Percentiles rank a stretch among this genome's conserved stretches.
Conservation (phyloP, 148 eudicot species). For the Camellia lanceoleosa region DNA sequence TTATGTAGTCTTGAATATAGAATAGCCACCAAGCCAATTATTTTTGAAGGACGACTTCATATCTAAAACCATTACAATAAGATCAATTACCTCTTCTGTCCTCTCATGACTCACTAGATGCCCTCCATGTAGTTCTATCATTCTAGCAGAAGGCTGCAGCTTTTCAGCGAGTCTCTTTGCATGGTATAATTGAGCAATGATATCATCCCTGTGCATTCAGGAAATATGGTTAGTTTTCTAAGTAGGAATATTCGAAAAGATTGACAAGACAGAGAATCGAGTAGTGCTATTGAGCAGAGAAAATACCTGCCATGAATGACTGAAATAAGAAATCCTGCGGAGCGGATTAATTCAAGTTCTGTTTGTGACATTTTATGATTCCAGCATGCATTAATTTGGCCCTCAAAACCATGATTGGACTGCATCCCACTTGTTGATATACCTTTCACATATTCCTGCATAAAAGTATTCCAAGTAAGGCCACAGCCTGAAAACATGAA, state of each 20-base stretch:
- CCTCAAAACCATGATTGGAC: constrained; percentile 82
- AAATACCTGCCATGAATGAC: constrained; percentile 94
- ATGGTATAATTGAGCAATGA: constrained; percentile 81
- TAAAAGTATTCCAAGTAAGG: constrained; percentile 9
- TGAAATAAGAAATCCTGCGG: constrained; percentile 69
- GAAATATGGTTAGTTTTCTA: constrained; percentile 5
- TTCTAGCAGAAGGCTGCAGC: constrained; percentile 72
- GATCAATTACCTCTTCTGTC: constrained; percentile 71
- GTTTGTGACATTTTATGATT: constrained; percentile 63
- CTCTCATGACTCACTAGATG: constrained; percentile 97
- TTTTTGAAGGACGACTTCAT: not conserved
- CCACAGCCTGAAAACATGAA: constrained; percentile 2
- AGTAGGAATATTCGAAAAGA: not conserved
- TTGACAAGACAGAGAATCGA: not conserved
- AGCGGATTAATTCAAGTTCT: constrained; percentile 62
- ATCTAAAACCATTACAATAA: not conserved
- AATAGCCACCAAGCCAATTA: not conserved
- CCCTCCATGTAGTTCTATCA: constrained; percentile 89
- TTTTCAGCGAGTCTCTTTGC: constrained; percentile 78
- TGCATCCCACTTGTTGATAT: constrained; percentile 91
- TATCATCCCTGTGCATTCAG: constrained; percentile 53
- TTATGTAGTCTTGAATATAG: not conserved
- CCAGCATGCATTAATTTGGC: constrained; percentile 96
- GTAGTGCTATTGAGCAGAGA: not conserved
- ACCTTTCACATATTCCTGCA: constrained; percentile 86